Evolutionary conservation across 148 eudicot species (phyloP).

Genomic region (Rhododendron simsii): DNA sequence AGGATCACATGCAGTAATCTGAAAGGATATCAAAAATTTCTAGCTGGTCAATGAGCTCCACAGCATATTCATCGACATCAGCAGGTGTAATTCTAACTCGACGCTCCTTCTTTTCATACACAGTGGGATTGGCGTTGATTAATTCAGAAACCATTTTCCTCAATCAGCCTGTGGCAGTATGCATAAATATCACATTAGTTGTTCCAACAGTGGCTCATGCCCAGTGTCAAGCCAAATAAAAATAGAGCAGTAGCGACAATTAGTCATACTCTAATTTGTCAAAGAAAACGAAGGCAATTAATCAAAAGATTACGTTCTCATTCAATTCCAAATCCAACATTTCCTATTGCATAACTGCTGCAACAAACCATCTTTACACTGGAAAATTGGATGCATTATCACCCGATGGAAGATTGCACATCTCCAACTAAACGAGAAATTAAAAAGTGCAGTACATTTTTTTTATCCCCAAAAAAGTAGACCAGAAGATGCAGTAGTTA

Average conservation of each 20-base stretch:
- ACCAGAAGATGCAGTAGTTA: too few species aligned
- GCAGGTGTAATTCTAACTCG: conserved; percentile 32
- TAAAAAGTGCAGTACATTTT: neutral
- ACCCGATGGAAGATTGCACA: neutral
- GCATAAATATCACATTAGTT: conserved; percentile 2
- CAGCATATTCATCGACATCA: conserved; percentile 41
- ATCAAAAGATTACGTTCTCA: neutral
- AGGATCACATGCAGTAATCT: neutral
- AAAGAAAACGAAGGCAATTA: neutral
- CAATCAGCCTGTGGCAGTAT: conserved; percentile 7
- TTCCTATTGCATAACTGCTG: neutral
- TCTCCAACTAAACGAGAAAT: neutral
- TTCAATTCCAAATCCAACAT: neutral
- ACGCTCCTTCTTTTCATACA: conserved; percentile 54
- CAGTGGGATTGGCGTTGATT: conserved; percentile 49
- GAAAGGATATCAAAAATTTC: conserved; percentile 60
- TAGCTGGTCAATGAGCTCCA: conserved; percentile 40
- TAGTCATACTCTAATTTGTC: neutral
- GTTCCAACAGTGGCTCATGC: neutral
- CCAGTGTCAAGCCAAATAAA: neutral
- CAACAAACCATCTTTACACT: neutral
- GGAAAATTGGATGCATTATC: neutral
- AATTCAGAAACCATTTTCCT: conserved; percentile 39
- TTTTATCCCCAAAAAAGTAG: too few species aligned
- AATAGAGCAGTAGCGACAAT: neutral